These are phyloP conservation scores for Tuber borchii DNA, from an alignment of 495 filamentous ascomycete genomes.

Conservation along the genomic window DNA sequence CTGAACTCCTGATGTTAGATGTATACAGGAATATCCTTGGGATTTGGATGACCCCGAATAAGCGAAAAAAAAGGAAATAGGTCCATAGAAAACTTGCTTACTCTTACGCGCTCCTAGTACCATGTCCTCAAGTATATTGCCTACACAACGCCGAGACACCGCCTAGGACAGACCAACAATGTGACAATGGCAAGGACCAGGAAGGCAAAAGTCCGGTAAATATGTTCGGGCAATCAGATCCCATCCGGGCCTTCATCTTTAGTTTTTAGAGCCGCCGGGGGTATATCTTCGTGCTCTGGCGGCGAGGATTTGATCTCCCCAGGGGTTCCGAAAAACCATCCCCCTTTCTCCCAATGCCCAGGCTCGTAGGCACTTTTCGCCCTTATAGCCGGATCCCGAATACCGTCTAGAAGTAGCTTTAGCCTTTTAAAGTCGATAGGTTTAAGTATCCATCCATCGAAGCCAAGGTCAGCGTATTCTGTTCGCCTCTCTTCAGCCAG, in stretches of 20 bases:
- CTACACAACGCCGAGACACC: background rate
- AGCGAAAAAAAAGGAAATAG: background rate
- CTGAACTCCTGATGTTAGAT: background rate
- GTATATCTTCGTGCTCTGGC: constrained; percentile 4
- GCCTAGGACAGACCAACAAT: background rate
- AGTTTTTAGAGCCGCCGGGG: background rate
- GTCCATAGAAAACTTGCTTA: background rate
- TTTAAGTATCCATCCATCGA: constrained; percentile 85
- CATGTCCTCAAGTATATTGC: background rate
- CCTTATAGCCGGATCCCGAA: constrained; percentile 49
- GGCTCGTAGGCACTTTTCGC: constrained; percentile 51
- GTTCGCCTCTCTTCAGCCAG: constrained; percentile 63
- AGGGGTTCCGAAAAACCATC: constrained; percentile 54
- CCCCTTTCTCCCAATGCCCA: constrained; percentile 66
- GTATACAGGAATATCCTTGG: background rate
- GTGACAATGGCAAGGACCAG: background rate
- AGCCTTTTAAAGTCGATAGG: constrained; percentile 67
- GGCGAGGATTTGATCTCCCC: background rate
- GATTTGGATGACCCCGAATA: background rate
- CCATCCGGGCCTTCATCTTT: background rate
- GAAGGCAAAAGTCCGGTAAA: background rate
- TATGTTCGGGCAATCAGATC: constrained; percentile 4
- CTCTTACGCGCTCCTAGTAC: background rate
- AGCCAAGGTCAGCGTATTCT: constrained; percentile 71
- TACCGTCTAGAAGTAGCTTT: constrained; percentile 55